A percentile compares a stretch with the other conserved stretches of the same genome.
Evolutionary conservation across 2,329 filamentous ascomycete species (phyloP).

Genomic region (Fusarium luffae): DNA sequence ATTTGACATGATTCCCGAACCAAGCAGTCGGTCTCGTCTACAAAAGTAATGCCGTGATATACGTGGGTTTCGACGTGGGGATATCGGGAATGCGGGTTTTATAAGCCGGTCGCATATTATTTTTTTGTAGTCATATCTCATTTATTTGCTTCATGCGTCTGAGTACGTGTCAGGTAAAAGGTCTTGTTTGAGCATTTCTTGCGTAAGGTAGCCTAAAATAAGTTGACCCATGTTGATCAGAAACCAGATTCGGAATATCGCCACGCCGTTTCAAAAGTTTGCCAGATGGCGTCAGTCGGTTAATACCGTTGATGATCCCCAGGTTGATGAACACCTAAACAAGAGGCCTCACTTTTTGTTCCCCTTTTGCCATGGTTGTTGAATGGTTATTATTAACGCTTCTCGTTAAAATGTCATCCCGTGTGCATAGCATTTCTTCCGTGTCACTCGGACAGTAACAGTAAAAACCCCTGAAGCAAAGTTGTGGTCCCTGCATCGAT

Average conservation of each 20-base stretch:
- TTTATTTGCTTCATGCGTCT: neutral
- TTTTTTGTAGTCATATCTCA: neutral
- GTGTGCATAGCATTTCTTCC: slow-evolving; percentile 11
- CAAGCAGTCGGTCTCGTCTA: neutral
- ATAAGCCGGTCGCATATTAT: neutral
- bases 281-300: neutral
- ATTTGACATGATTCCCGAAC: slow-evolving; percentile 3
- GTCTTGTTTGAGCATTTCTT: neutral
- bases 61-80: neutral
- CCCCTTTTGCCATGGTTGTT: neutral
- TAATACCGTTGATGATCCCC: neutral
- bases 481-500: slow-evolving; percentile 38
- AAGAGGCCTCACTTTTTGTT: neutral
- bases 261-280: neutral
- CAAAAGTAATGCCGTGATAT: neutral
- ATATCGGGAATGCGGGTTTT: neutral
- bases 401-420: neutral
- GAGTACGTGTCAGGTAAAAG: neutral
- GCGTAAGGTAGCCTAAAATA: neutral
- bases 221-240: neutral
- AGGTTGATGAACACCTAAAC: neutral
- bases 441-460: slow-evolving; percentile 27
- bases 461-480: slow-evolving; percentile 26
- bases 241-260: neutral
- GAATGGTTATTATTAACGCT: neutral